Base-by-base conservation (phyloP, 1,284 basidiomycete genomes). In the Melampsora larici-populina region DNA sequence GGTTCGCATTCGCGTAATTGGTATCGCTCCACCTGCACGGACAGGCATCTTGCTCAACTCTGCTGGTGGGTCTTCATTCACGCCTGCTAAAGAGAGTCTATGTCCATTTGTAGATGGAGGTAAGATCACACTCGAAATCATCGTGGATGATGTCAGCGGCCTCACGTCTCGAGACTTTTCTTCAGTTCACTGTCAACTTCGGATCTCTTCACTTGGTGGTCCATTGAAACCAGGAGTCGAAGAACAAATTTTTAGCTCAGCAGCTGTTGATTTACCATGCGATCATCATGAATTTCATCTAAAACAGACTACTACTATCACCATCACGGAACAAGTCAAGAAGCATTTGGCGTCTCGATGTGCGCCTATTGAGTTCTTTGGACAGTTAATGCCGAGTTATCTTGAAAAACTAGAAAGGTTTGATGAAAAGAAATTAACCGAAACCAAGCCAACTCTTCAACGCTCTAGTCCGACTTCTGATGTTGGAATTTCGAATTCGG, bases 331-430 rank as follows among this genome's bases (percentile, higher is more conserved):
- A 24, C 92, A 90, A 82, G 89, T 92, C 29, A 84, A 92, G 55
- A 86, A 85, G n/a, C 89, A 93, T 83, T 84, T 96, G 31, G 87
- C 88, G 31, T 86, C 88, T 79, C 89, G 89, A 15, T 92, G 93
- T 82, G 92, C 90, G 0, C 90, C 90, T 0, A 87, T 97, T 81
- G 92, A 95, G 82, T 92, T 97, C 83, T 97, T 94, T 80, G 94
- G 92, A 9, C 87, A 89, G 9, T 87, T 91, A 62, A 90, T 88
- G 71, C 88, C 91, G 6, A 91, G 89, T 17, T 97, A 95, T 84
- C 84, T 97, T 78, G 91, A 92, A 80, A 89, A 92, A 11, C 86
- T 97, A 84, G 92, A 95, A 82, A 88, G 92, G 63, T 97, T 93
- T 92, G 94, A 96, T 82, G 91, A 93, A 82, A 87, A 92, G 91